Conservation (phyloP, 768 basidiomycete genomes). For the Phanerochaete sordida region DNA sequence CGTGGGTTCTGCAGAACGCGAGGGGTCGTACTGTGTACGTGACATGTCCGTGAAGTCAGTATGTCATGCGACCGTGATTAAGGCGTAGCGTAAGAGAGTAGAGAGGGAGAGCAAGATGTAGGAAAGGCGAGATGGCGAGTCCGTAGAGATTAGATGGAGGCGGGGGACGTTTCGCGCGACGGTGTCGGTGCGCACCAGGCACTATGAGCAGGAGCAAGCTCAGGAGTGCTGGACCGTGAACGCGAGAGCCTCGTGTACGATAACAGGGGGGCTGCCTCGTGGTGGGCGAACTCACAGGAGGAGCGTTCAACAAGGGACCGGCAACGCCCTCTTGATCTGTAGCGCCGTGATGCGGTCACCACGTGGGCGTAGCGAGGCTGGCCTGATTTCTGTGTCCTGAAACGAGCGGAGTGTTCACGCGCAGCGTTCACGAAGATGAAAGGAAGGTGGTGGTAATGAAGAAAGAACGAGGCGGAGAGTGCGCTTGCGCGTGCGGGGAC, state of each 20-base stretch:
- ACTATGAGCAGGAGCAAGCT: slow-evolving; percentile 24
- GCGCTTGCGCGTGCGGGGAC: neutral
- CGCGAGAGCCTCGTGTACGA: slow-evolving; percentile 28
- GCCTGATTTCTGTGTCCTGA: neutral
- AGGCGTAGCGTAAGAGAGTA: slow-evolving; percentile 17
- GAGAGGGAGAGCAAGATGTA: slow-evolving; percentile 12
- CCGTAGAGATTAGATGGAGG: slow-evolving; percentile 23
- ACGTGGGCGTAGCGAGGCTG: neutral
- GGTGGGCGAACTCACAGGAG: slow-evolving; percentile 13
- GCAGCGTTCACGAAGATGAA: neutral
- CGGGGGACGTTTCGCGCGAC: slow-evolving; percentile 14
- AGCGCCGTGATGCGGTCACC: neutral
- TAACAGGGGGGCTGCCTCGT: slow-evolving; percentile 24
- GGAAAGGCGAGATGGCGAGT: slow-evolving; percentile 2
- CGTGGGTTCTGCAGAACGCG: slow-evolving; percentile 18
- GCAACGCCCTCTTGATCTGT: neutral
- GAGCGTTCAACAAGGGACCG: slow-evolving; percentile 4
- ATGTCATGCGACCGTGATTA: slow-evolving; percentile 22
- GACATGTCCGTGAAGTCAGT: slow-evolving; percentile 29
- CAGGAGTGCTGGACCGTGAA: slow-evolving; percentile 23
- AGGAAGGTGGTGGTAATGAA: neutral
- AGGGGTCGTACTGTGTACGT: slow-evolving; percentile 25
- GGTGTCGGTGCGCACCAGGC: slow-evolving; percentile 17
- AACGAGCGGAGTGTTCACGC: neutral
- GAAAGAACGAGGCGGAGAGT: neutral